Evolutionary conservation across 2,329 filamentous ascomycete species (phyloP), one percentile per base, ranked within the genome.

Genomic region (Phaeomoniella chlamydospora): DNA sequence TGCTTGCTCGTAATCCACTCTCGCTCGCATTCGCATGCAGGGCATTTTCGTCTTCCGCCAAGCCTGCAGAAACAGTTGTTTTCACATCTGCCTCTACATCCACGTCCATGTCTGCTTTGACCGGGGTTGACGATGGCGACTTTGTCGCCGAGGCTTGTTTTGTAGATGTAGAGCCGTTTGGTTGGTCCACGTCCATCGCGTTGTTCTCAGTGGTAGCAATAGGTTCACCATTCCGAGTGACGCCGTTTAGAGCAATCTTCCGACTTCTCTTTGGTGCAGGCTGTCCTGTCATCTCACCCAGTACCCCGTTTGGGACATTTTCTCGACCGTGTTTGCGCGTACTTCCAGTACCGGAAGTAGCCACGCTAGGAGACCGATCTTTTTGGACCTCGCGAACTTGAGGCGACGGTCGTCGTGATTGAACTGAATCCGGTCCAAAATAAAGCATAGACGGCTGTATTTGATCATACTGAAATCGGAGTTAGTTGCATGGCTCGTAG

Each of bases 341-440:
- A 11, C 50, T 49, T 46, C 51, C 47, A 43, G 43, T 37, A 39
- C 49, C 45, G 34, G 43, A 14, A 31, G 36, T 38, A 42, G 43
- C 35, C 22, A 26, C 22, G 17, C 11, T 5, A 26, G 29, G 18
- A n/a, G 10, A 12, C 29, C 29, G 30, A 18, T 45, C 40, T 31
- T 33, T 35, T 29, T 39, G 38, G 32, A 39, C 49, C 9, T 34
- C 32, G 16, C 32, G 32, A 17, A 17, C 18, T 10, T 12, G 32
- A n/a, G 32, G 6, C 13, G 32, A 18, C 18, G 16, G 32, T 9
- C 9, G 15, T 12, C 15, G 15, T 6, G 47, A 36, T 34, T 61
- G 54, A 35, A 54, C 52, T 18, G 54, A 53, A 39, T 57, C 53
- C 29, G 62, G 59, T 3, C 63, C 64, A 50, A 67, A 67, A 46